Percentiles rank a stretch among this genome's conserved stretches.
Evolutionary conservation across 2,329 filamentous ascomycete species (phyloP).

Genomic region (Fusarium bulbicola): DNA sequence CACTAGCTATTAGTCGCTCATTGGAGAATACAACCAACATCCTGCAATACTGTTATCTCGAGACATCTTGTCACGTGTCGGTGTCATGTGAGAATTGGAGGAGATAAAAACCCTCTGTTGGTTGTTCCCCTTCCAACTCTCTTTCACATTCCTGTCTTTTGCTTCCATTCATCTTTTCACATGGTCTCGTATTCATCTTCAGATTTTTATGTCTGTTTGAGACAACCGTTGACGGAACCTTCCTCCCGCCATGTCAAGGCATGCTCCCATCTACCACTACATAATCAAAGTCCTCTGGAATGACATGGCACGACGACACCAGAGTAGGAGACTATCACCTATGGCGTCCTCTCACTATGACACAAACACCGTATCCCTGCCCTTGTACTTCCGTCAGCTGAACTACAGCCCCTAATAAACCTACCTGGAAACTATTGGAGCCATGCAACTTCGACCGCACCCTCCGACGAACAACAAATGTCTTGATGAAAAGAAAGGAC

Average conservation of each 20-base stretch:
- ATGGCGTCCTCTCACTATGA: neutral
- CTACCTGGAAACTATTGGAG: neutral
- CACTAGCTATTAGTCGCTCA: slow-evolving; percentile 10
- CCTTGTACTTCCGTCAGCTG: neutral
- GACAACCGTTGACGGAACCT: neutral
- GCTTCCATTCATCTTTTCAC: neutral
- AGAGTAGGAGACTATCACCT: neutral
- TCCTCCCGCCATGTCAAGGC: neutral
- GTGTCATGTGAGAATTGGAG: neutral
- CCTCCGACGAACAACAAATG: neutral
- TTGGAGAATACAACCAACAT: slow-evolving; percentile 16
- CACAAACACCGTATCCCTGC: neutral
- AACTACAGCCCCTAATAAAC: neutral
- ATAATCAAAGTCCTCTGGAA: neutral
- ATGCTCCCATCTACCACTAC: neutral
- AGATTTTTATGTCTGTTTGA: neutral
- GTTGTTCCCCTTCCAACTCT: neutral
- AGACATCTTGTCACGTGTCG: slow-evolving; percentile 1
- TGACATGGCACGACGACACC: neutral
- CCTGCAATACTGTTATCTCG: neutral
- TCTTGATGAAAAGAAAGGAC: neutral
- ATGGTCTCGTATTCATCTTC: too few species aligned
- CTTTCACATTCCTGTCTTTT: neutral
- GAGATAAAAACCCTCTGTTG: neutral
- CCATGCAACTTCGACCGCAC: neutral